Percentiles rank a stretch among this genome's conserved stretches.
These are phyloP conservation scores for Suillus clintonianus DNA, from an alignment of 768 basidiomycete species.

Conservation along the genomic window DNA sequence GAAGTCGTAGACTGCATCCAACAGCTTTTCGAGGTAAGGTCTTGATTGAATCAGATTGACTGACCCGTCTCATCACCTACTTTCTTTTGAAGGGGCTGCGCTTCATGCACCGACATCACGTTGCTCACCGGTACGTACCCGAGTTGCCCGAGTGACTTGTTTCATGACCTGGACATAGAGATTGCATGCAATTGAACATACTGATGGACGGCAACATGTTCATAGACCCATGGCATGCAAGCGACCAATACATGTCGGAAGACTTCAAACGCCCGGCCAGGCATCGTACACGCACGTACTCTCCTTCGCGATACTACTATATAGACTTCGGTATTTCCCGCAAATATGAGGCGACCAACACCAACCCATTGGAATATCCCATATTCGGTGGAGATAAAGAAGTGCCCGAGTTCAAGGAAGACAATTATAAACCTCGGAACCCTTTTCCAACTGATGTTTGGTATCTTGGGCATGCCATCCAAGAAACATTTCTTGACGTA, in stretches of 20 bases:
- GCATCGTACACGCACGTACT: constrained; percentile 28
- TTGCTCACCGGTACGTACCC: constrained; percentile 38
- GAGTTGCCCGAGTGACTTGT: background rate
- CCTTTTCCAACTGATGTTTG: constrained; percentile 49
- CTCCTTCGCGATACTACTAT: constrained; percentile 33
- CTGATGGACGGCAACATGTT: constrained; percentile 32
- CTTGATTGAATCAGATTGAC: no score
- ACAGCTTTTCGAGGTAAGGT: no score
- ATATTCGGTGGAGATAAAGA: no score
- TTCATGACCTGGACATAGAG: constrained; percentile 27
- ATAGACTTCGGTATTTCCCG: constrained; percentile 41
- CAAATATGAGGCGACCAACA: constrained; percentile 26
- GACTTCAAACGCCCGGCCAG: constrained; percentile 22
- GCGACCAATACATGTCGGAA: background rate
- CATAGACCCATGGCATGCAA: constrained; percentile 28
- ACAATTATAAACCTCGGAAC: constrained; percentile 25
- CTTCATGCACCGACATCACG: constrained; percentile 38
- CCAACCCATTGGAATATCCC: constrained; percentile 25
- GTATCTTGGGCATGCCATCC: constrained; percentile 42
- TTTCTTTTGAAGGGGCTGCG: constrained; percentile 30
- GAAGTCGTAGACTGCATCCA: no score
- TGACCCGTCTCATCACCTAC: constrained; percentile 17
- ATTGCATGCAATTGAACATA: constrained; percentile 32
- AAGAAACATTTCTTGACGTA: constrained; percentile 33
- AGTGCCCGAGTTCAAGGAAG: constrained; percentile 41